These are phyloP conservation scores for Conoideocrella luteorostrata DNA, from an alignment of 2,329 filamentous ascomycete genomes.

Conservation along the genomic window DNA sequence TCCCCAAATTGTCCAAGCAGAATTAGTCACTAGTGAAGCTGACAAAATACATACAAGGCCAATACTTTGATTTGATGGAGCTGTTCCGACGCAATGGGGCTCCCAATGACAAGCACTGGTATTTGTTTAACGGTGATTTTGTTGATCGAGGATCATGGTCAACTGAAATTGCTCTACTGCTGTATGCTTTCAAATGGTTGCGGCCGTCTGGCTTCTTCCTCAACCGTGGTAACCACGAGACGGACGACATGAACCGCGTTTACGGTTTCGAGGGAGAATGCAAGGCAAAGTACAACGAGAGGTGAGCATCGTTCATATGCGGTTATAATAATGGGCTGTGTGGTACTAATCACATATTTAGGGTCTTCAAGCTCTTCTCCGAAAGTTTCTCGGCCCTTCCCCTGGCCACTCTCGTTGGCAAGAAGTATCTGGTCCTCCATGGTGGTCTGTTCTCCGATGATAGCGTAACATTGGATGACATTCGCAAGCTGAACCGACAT, in stretches of 20 bases:
- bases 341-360: slow-evolving; percentile 16
- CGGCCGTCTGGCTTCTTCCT: slow-evolving; percentile 84
- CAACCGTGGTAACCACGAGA: slow-evolving; percentile 97
- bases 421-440: slow-evolving; percentile 87
- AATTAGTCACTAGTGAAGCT: background rate
- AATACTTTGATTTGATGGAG: slow-evolving; percentile 96
- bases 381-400: slow-evolving; percentile 95
- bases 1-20: background rate
- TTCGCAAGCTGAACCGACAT: slow-evolving; percentile 86
- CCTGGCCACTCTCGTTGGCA: slow-evolving; percentile 83
- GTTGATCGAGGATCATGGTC: slow-evolving; percentile 98
- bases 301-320: slow-evolving; percentile 20
- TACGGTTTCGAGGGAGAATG: slow-evolving; percentile 99
- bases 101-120: slow-evolving; percentile 80
- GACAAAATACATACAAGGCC: slow-evolving; percentile 47
- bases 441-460: slow-evolving; percentile 96
- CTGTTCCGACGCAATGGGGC: slow-evolving; percentile 88
- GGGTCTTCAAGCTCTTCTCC: slow-evolving; percentile 93
- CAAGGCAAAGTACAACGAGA: slow-evolving; percentile 95
- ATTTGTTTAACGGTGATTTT: slow-evolving; percentile 98
- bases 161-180: slow-evolving; percentile 85
- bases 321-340: no score
- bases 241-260: slow-evolving; percentile 97
- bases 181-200: slow-evolving; percentile 97
- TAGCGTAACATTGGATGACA: slow-evolving; percentile 84